Evolutionary conservation across 164 flowering plant genomes (phyloP).

Genomic region (Umbellularia californica): DNA sequence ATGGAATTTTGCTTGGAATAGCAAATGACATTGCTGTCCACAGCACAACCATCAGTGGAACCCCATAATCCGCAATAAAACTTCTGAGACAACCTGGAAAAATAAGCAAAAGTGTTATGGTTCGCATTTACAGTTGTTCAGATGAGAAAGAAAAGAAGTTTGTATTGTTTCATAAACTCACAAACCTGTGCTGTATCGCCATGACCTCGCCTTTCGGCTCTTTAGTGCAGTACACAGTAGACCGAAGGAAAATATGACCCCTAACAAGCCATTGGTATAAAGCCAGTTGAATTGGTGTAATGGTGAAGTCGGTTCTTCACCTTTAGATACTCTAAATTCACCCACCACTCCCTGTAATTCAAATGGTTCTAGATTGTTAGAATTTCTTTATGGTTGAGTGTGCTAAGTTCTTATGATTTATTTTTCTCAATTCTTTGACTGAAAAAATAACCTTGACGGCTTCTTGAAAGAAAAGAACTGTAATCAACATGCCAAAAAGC

Average conservation of each 20-base stretch:
- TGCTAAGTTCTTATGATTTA: too few relatives aligned
- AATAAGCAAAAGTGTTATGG: neutral
- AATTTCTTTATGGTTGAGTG: neutral
- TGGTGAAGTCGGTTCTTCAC: constrained; percentile 21
- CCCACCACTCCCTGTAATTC: constrained; percentile 41
- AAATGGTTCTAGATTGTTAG: neutral
- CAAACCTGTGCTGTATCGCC: constrained; percentile 40
- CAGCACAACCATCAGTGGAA: constrained; percentile 39
- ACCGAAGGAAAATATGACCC: constrained; percentile 44
- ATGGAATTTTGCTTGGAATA: constrained; percentile 35
- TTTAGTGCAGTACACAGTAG: constrained; percentile 45
- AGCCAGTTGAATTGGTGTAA: constrained; percentile 41
- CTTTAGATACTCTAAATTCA: constrained; percentile 35
- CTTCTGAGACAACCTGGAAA: constrained; percentile 35
- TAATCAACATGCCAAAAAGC: constrained; percentile 55
- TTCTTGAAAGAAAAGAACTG: constrained; percentile 51
- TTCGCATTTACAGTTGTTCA: neutral
- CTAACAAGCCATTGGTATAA: constrained; percentile 48
- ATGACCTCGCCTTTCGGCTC: constrained; percentile 58
- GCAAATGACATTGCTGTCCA: constrained; percentile 46
- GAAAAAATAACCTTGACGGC: constrained; percentile 39
- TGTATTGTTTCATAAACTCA: neutral
- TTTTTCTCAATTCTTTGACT: neutral
- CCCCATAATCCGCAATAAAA: constrained; percentile 54
- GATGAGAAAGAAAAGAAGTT: neutral